phyloP scores from a whole-genome alignment of 164 flowering plant species.

The Santalum album region DNA sequence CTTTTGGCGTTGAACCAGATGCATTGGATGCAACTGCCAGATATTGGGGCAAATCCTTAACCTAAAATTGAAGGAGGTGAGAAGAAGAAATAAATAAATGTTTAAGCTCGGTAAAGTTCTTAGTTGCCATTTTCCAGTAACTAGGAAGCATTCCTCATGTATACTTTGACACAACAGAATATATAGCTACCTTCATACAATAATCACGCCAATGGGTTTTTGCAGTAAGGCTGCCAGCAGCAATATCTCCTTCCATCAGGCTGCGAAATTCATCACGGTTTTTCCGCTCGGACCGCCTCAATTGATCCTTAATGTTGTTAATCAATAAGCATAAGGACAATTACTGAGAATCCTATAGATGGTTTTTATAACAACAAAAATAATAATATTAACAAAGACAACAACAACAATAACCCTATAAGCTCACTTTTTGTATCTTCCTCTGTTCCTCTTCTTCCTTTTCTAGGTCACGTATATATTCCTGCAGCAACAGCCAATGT shows the following conservation, averaged over 20 bases:
- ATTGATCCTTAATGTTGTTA: slow-evolving; percentile 47
- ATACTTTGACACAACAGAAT: not conserved
- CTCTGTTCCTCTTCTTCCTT: slow-evolving; percentile 90
- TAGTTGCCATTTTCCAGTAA: not conserved
- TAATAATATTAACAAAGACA: slow-evolving; percentile 4
- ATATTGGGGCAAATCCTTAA: slow-evolving; percentile 69
- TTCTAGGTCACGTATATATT: slow-evolving; percentile 81
- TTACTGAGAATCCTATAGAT: not conserved
- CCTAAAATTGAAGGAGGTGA: slow-evolving; percentile 35
- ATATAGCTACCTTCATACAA: slow-evolving; percentile 56
- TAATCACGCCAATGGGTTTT: slow-evolving; percentile 93
- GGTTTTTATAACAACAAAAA: not conserved
- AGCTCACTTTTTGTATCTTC: slow-evolving; percentile 83
- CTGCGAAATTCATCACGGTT: slow-evolving; percentile 88
- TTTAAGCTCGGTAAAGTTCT: not conserved
- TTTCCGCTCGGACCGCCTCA: slow-evolving; percentile 78
- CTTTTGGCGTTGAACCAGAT: slow-evolving; percentile 90
- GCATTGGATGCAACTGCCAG: slow-evolving; percentile 76
- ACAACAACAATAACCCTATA: not conserved
- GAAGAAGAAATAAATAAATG: slow-evolving; percentile 3
- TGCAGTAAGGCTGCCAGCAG: slow-evolving; percentile 65
- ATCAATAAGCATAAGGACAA: not conserved
- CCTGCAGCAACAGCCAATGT: slow-evolving; percentile 36
- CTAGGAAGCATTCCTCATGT: too few relatives aligned
- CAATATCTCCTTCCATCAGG: slow-evolving; percentile 81